Percentiles rank a stretch among this genome's conserved stretches.
Conservation (phyloP, 108 stramenopile genomes). For the Nitzschia sp. region DNA sequence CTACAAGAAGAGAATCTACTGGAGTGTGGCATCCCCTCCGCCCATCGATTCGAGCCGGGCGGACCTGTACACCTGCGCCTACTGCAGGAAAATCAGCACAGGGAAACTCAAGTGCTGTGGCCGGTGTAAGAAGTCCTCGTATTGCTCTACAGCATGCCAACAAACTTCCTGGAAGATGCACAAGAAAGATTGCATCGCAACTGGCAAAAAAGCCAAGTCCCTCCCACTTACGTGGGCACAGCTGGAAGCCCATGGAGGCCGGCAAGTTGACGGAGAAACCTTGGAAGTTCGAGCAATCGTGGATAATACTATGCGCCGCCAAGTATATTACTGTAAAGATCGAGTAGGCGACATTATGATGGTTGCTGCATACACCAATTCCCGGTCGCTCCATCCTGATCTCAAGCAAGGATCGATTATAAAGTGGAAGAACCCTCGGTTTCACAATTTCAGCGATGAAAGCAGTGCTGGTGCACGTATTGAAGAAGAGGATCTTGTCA, state of each 20-base stretch:
- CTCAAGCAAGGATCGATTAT: conserved; percentile 26
- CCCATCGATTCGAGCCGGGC: not conserved
- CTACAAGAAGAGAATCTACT: conserved; percentile 28
- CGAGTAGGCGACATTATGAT: conserved; percentile 23
- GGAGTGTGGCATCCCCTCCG: conserved; percentile 12
- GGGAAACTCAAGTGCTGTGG: conserved; percentile 25
- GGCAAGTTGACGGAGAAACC: conserved; percentile 22
- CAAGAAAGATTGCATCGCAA: conserved; percentile 31
- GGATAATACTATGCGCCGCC: conserved; percentile 32
- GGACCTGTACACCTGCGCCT: conserved; percentile 32
- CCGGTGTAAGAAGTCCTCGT: conserved; percentile 36
- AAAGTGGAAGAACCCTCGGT: conserved; percentile 43
- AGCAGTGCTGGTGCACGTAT: conserved; percentile 41
- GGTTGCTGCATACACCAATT: conserved; percentile 40
- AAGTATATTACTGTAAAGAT: conserved; percentile 41
- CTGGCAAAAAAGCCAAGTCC: conserved; percentile 14
- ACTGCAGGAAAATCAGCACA: conserved; percentile 31
- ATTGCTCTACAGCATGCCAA: conserved; percentile 42
- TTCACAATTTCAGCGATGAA: conserved; percentile 42
- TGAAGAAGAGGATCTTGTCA: conserved; percentile 41
- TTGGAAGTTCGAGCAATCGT: conserved; percentile 40
- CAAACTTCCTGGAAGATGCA: conserved; percentile 37
- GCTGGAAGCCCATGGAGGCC: conserved; percentile 34
- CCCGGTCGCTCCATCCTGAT: conserved; percentile 28
- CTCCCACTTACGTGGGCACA: conserved; percentile 34